Base-by-base conservation (phyloP, 495 filamentous ascomycete genomes). In the Astrothelium macrocarpum region DNA sequence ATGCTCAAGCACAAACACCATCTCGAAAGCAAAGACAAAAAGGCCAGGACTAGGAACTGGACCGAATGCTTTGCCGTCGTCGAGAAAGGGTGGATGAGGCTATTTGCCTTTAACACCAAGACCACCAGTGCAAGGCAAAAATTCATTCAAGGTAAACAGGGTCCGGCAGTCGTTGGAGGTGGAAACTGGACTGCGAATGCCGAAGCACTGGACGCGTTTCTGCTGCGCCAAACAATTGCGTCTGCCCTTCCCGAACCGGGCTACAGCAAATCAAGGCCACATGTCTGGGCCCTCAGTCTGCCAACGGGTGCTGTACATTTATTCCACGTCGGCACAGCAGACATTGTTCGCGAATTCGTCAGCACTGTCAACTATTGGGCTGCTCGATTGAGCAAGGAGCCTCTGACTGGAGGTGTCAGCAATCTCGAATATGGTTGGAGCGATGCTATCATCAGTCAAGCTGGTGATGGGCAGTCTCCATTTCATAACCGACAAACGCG, bases 391-490 rank as follows among this genome's bases (percentile, higher is more conserved):
- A 95, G 90, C 70, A 97, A 96, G 65, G 89, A 96, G 66, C 94
- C 94, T 12, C 78, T 97, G 3, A 82, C 91, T 10, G 94, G 93
- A 29, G 93, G 90, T 65, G 87, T 97, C 70, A 95, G 90, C 76
- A 99, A 97, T 70, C 87, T 97, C 60, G 95, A 99, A 73, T 97
- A 97, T 72, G 94, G 94, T 62, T 97, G 95, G 94, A 88, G 89
- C 62, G 92, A 96, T 56, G 78, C 82, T n/a, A 81, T 96, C 67
- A 85, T 96, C 70, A 93, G 95, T 69, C 82, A 83, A 58, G 85
- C 87, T 12, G 32, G 53, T 36, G 49, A 56, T 10, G 49, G 23
- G 49, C 49, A 56, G n/a, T 9, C 29, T 10, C 49, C 49, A 9
- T 26, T 16, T 9, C 49, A 29, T 20, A 11, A 5, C 16, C 12